phyloP scores from a whole-genome alignment of 108 stramenopile genomes.

The Epithemia pelagica region DNA sequence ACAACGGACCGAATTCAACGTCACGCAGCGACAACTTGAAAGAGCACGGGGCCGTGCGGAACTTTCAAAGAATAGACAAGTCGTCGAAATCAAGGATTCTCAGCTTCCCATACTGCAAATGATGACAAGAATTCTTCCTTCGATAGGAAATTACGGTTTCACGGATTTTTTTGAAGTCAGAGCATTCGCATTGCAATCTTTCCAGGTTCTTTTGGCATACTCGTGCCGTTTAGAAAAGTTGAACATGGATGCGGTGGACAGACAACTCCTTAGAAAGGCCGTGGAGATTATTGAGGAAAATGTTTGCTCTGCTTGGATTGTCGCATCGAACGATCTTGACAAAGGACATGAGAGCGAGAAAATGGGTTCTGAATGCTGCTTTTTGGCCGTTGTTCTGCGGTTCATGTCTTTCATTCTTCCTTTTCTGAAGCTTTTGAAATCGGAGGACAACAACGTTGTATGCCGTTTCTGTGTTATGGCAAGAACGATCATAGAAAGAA shows the following conservation, averaged over 20 bases:
- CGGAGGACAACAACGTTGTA: constrained; percentile 39
- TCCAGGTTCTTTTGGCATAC: constrained; percentile 61
- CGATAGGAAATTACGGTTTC: constrained; percentile 40
- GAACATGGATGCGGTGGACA: constrained; percentile 20
- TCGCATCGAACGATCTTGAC: constrained; percentile 51
- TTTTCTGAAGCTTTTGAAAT: constrained; percentile 30
- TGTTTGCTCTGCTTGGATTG: constrained; percentile 64
- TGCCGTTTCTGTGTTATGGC: constrained; percentile 64
- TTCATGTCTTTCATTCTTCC: constrained; percentile 76
- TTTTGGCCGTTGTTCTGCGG: constrained; percentile 58
- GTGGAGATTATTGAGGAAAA: constrained; percentile 69
- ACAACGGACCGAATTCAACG: constrained; percentile 48
- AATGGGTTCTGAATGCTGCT: constrained; percentile 42
- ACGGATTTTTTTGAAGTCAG: constrained; percentile 48
- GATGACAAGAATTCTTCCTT: constrained; percentile 74
- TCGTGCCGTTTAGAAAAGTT: constrained; percentile 28
- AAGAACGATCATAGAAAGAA: constrained; percentile 37
- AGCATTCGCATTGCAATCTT: constrained; percentile 65
- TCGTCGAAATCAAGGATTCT: constrained; percentile 24
- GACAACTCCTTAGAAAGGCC: constrained; percentile 62
- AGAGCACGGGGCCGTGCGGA: constrained; percentile 48
- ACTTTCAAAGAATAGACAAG: constrained; percentile 41
- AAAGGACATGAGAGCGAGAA: constrained; percentile 53
- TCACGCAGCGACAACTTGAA: constrained; percentile 25
- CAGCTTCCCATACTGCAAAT: constrained; percentile 60